A percentile compares a stretch with the other conserved stretches of the same genome.
phyloP scores from a whole-genome alignment of 768 basidiomycete species.

The Termitomyces sp. region DNA sequence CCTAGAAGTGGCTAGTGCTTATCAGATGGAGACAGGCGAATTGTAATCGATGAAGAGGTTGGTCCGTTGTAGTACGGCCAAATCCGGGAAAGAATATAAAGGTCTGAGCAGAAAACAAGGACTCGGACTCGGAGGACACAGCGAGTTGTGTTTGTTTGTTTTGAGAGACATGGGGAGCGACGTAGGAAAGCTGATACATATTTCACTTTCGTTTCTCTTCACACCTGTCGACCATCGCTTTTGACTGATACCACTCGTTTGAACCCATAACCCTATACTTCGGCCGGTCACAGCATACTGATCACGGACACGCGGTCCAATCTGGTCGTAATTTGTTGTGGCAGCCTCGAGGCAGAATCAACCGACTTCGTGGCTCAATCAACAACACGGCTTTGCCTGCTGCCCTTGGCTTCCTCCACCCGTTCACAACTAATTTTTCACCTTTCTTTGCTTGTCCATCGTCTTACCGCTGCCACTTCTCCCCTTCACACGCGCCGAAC shows the following conservation, averaged over 20 bases:
- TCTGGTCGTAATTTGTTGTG: conserved; percentile 14
- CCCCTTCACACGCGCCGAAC: neutral
- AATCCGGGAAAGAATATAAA: neutral
- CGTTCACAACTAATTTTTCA: conserved; percentile 5
- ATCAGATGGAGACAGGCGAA: conserved; percentile 2
- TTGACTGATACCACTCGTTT: conserved; percentile 18
- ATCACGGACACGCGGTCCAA: conserved; percentile 16
- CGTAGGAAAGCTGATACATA: conserved; percentile 8
- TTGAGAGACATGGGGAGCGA: conserved; percentile 1
- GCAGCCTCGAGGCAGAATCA: conserved; percentile 23
- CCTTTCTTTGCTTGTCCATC: conserved; percentile 10
- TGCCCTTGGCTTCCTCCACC: conserved; percentile 11
- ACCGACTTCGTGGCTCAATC: conserved; percentile 19
- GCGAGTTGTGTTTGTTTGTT: conserved; percentile 13
- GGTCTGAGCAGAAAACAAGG: neutral
- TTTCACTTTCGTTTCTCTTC: conserved; percentile 1
- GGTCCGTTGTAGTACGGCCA: neutral
- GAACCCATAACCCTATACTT: conserved; percentile 11
- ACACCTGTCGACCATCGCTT: conserved; percentile 5
- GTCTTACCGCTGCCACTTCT: neutral
- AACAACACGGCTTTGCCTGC: conserved; percentile 13
- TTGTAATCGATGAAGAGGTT: conserved; percentile 3
- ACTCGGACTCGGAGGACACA: too few species aligned
- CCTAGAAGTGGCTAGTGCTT: neutral
- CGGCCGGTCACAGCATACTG: conserved; percentile 7